A percentile compares a stretch with the other conserved stretches of the same genome.
Conservation (phyloP, 176 grass and related monocot species). For the Avena sativa region DNA sequence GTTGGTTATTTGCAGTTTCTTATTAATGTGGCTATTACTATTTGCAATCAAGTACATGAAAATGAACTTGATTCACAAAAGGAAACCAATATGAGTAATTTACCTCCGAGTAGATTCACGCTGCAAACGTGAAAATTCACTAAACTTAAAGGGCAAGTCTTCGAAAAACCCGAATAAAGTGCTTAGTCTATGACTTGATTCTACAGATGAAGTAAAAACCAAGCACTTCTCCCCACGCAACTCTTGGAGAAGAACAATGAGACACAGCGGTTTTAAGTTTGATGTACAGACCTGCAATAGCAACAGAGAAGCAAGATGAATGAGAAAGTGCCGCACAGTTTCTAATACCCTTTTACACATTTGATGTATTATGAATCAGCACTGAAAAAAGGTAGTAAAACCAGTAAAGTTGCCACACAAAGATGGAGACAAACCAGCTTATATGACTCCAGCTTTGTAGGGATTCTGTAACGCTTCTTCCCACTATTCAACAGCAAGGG, state of each 20-base stretch:
- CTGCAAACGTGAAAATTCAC: constrained; percentile 90
- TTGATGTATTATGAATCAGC: no score
- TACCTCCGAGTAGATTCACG: constrained; percentile 88
- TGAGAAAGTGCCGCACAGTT: neutral
- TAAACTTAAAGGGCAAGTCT: constrained; percentile 82
- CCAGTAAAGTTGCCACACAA: neutral
- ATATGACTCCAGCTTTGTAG: constrained; percentile 71
- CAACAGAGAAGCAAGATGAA: constrained; percentile 28
- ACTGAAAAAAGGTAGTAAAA: neutral
- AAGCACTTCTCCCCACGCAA: constrained; percentile 76
- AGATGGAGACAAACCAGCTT: constrained; percentile 70
- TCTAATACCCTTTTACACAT: constrained; percentile 8
- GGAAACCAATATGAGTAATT: constrained; percentile 29
- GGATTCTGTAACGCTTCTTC: constrained; percentile 82
- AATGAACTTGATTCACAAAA: neutral
- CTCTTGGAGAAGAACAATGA: constrained; percentile 84
- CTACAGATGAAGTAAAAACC: constrained; percentile 93
- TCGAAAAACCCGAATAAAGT: constrained; percentile 78
- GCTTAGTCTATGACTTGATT: constrained; percentile 90
- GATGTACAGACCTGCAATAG: constrained; percentile 79
- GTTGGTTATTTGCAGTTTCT: neutral
- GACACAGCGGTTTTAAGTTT: constrained; percentile 82
- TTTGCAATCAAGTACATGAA: neutral
- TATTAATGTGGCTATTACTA: neutral
- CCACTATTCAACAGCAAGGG: constrained; percentile 91